A percentile compares a stretch with the other conserved stretches of the same genome.
Evolutionary conservation across 2,329 filamentous ascomycete species (phyloP).

Genomic region (Fusarium buharicum): DNA sequence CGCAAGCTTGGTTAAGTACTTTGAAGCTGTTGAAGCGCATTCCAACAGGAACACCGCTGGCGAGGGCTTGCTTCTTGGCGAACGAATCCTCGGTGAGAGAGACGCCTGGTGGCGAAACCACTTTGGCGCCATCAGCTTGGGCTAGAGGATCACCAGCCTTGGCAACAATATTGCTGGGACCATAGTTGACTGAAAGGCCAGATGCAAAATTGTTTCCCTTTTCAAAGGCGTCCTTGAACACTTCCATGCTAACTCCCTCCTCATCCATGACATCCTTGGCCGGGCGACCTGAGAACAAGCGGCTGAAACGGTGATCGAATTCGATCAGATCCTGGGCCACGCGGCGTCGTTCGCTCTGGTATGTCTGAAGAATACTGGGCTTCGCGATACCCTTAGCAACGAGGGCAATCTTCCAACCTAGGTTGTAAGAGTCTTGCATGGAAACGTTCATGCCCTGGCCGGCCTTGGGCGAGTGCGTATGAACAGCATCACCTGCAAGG

Average conservation of each 20-base stretch:
- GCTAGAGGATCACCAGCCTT: slow-evolving; percentile 7
- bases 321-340: slow-evolving; percentile 74
- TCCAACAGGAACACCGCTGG: slow-evolving; percentile 57
- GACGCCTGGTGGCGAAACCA: background rate
- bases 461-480: slow-evolving; percentile 68
- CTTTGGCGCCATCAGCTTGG: slow-evolving; percentile 8
- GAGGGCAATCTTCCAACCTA: slow-evolving; percentile 66
- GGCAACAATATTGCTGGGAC: slow-evolving; percentile 22
- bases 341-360: slow-evolving; percentile 63
- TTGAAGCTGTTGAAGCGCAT: slow-evolving; percentile 69
- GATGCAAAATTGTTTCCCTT: slow-evolving; percentile 60
- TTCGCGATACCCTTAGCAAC: slow-evolving; percentile 58
- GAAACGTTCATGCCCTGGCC: slow-evolving; percentile 79
- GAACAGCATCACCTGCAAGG: slow-evolving; percentile 74
- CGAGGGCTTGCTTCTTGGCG: slow-evolving; percentile 42
- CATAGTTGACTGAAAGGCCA: slow-evolving; percentile 27
- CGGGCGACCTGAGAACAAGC: slow-evolving; percentile 61
- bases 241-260: slow-evolving; percentile 69
- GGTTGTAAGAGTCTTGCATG: slow-evolving; percentile 70
- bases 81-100: background rate
- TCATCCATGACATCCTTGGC: slow-evolving; percentile 70
- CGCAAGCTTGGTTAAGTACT: slow-evolving; percentile 67
- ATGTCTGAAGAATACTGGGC: slow-evolving; percentile 59
- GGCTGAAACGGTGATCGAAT: slow-evolving; percentile 68
- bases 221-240: slow-evolving; percentile 70